Conservation (phyloP, 2,329 filamentous ascomycete genomes). For the Ascochyta clinopodiicola region DNA sequence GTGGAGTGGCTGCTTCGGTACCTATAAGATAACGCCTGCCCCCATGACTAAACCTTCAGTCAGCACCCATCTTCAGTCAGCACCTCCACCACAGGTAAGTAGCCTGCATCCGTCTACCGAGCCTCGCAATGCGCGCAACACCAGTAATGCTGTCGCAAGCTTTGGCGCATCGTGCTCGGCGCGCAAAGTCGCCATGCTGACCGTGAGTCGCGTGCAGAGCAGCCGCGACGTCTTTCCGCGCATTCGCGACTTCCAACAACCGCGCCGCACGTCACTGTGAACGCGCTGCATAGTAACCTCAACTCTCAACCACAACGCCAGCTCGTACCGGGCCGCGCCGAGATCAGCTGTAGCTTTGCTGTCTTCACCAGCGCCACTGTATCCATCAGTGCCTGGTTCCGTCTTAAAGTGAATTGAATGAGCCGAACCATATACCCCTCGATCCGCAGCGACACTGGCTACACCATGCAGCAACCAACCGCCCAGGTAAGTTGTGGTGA, state of each 20-base stretch:
- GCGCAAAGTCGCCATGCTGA: slow-evolving; percentile 7
- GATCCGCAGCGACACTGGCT: slow-evolving; percentile 40
- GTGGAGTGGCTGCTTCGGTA: neutral
- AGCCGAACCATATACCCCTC: slow-evolving; percentile 42
- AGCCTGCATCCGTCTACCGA: slow-evolving; percentile 6
- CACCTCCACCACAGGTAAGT: slow-evolving; percentile 27
- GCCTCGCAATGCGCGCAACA: slow-evolving; percentile 10
- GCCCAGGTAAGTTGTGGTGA: slow-evolving; percentile 61
- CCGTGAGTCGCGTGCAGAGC: slow-evolving; percentile 1
- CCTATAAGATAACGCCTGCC: slow-evolving; percentile 9
- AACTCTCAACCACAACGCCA: slow-evolving; percentile 8
- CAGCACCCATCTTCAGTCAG: slow-evolving; percentile 3
- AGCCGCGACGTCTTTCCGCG: slow-evolving; percentile 3
- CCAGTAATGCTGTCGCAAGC: slow-evolving; percentile 4
- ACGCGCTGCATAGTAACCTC: slow-evolving; percentile 3
- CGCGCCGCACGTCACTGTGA: slow-evolving; percentile 12
- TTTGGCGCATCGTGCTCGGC: slow-evolving; percentile 6
- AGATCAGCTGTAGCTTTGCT: slow-evolving; percentile 10
- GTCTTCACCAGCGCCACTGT: slow-evolving; percentile 8
- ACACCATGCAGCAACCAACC: slow-evolving; percentile 50
- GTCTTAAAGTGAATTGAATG: slow-evolving; percentile 24
- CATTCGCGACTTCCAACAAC: slow-evolving; percentile 9
- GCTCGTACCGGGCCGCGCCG: slow-evolving; percentile 9
- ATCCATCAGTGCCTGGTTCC: slow-evolving; percentile 8
- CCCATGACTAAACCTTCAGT: neutral